A percentile compares a stretch with the other conserved stretches of the same genome.
Evolutionary conservation across 441 rosid species (phyloP).

Genomic region (Jatropha podagrica): DNA sequence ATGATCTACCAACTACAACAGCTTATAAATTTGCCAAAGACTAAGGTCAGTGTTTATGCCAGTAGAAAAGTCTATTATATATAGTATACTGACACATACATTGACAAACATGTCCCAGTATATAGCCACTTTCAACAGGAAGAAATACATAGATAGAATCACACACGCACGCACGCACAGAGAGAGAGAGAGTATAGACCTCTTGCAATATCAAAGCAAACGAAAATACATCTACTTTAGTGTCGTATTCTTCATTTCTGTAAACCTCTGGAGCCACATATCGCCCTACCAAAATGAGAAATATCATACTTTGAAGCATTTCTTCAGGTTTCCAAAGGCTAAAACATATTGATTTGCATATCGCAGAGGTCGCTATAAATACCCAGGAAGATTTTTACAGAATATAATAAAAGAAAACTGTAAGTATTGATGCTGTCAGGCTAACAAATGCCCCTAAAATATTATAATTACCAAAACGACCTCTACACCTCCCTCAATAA

Average conservation of each 20-base stretch:
- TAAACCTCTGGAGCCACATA: conserved; percentile 80
- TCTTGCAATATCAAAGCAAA: conserved; percentile 79
- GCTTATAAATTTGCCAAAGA: not conserved
- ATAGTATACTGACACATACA: not conserved
- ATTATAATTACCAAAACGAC: not conserved
- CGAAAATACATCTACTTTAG: conserved; percentile 75
- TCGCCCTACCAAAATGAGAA: conserved; percentile 42
- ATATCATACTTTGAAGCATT: conserved; percentile 4
- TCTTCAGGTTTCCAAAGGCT: not conserved
- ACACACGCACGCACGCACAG: not conserved
- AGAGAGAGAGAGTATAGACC: conserved; percentile 33
- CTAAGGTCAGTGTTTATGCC: not conserved
- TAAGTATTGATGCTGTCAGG: not conserved
- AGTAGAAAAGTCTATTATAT: not conserved
- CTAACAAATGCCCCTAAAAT: not conserved
- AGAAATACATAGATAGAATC: not conserved
- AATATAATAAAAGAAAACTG: not conserved
- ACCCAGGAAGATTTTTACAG: not conserved
- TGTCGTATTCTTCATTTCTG: conserved; percentile 72
- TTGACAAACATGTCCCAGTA: not conserved
- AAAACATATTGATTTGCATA: not conserved
- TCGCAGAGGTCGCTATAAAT: not conserved
- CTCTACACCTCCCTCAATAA: conserved; percentile 4
- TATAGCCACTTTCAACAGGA: not conserved
- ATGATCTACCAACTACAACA: not conserved